Evolutionary conservation across 371 early-diverging fungal genomes (phyloP), one percentile per base, ranked within the genome.

Genomic region (Circinella minor): DNA sequence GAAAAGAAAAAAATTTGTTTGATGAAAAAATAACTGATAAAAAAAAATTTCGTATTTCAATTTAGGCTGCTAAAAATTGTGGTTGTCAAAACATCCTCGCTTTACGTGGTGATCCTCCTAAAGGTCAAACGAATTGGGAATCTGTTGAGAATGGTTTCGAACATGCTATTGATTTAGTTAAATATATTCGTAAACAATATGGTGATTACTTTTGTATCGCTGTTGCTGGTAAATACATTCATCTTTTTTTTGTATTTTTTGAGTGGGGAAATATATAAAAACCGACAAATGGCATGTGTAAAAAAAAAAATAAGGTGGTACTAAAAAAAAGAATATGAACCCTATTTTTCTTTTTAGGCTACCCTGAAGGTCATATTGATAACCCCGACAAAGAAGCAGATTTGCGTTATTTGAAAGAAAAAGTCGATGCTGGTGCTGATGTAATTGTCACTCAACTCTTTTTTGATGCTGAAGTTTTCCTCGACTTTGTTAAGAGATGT

Each of bases 61-160:
- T 46, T 83, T 34, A 90, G 86, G 91, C 92, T 67, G 96, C 96
- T 55, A 96, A 95, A 77, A 90, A 90, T 13, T 91, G 93, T 66
- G 97, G 97, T 49, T 94, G 96, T 78, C 96, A 95, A 78, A 98
- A 98, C 81, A 96, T 98, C 67, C 88, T 98, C 43, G 98, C 98
- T 4, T 87, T 98, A 48, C 92, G 98, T 63, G 98, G 98, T 43
- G 98, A 98, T 79, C 94, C 96, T 36, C 97, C 98, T 8, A 90
- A 93, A 66, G 95, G 95, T 51, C 92, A 93, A 69, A 74, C 79
- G 47, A 88, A 89, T 68, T 96, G 91, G 96, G 88, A 87, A 27
- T 83, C 87, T 14, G 86, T 88, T 68, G 94, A 94, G 70, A 91
- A 89, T 67, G 97, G 96, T 11, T 94, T 98, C 78, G 77, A 85